Evolutionary conservation across 345 rosid genomes (phyloP).

Genomic region (Gossypium anomalum): DNA sequence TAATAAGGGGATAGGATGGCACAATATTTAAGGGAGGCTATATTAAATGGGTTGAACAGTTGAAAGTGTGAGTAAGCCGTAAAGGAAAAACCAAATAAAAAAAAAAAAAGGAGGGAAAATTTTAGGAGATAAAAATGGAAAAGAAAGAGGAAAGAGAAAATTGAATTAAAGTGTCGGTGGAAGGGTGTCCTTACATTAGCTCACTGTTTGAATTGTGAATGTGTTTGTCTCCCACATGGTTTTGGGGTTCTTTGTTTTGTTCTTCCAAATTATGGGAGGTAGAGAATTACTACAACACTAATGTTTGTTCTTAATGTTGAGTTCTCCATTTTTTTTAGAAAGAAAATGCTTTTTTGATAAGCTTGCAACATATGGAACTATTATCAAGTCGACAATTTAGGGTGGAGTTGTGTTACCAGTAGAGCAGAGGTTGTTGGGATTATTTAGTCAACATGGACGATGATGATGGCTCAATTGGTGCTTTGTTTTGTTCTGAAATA

Average conservation of each 20-base stretch:
- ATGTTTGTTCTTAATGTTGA: too few species aligned
- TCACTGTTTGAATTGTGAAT: neutral
- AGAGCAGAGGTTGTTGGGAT: too few species aligned
- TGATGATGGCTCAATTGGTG: too few species aligned
- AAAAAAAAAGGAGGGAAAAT: neutral
- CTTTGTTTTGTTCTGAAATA: too few species aligned
- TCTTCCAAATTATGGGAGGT: too few species aligned
- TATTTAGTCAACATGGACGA: too few species aligned
- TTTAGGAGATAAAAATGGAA: neutral
- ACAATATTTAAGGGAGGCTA: constrained; percentile 20
- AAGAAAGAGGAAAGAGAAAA: neutral
- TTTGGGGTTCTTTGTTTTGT: neutral
- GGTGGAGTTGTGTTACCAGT: too few species aligned
- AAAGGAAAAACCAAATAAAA: neutral
- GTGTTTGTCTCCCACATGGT: constrained; percentile 33
- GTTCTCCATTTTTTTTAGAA: too few species aligned
- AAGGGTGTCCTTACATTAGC: constrained; percentile 29
- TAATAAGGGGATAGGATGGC: constrained; percentile 19
- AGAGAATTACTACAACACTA: too few species aligned
- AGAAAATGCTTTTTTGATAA: too few species aligned
- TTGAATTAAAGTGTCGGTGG: constrained; percentile 46
- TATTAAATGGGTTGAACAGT: neutral
- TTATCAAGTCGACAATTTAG: too few species aligned
- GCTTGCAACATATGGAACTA: too few species aligned
- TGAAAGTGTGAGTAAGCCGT: neutral